phyloP scores from a whole-genome alignment of 75 land plant species.

The Chamaecyparis obtusa region DNA sequence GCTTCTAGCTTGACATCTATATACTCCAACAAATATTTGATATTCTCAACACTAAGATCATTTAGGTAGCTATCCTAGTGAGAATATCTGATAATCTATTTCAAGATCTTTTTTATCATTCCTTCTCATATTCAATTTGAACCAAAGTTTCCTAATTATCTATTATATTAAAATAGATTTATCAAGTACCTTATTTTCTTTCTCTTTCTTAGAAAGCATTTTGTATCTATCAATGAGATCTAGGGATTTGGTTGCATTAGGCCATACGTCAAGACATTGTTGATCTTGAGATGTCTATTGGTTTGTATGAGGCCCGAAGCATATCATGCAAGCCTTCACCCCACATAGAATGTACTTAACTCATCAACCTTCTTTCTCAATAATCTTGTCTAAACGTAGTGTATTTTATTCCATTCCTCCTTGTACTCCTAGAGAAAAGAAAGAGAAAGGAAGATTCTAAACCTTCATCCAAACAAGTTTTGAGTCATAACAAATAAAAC shows the following conservation, averaged over 20 bases:
- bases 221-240: conserved; percentile 25
- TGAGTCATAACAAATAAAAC: no score
- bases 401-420: no score
- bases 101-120: conserved; percentile 38
- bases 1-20: background rate
- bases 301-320: conserved; percentile 35
- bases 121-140: conserved; percentile 23
- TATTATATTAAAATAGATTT: conserved; percentile 51
- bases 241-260: conserved; percentile 12
- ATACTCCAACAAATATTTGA: background rate
- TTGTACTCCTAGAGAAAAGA: no score
- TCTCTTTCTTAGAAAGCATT: conserved; percentile 51
- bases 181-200: conserved; percentile 64
- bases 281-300: conserved; percentile 9
- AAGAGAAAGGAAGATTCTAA: no score
- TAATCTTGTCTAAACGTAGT: no score
- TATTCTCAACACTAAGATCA: background rate
- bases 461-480: no score
- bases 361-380: conserved; percentile 64
- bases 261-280: conserved; percentile 21
- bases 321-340: conserved; percentile 47
- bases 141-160: conserved; percentile 33
- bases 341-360: conserved; percentile 55
- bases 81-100: conserved; percentile 4
- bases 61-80: background rate